Evolutionary conservation across 805 yeast genomes (phyloP).

Genomic region (Kuraishia floccosa): DNA sequence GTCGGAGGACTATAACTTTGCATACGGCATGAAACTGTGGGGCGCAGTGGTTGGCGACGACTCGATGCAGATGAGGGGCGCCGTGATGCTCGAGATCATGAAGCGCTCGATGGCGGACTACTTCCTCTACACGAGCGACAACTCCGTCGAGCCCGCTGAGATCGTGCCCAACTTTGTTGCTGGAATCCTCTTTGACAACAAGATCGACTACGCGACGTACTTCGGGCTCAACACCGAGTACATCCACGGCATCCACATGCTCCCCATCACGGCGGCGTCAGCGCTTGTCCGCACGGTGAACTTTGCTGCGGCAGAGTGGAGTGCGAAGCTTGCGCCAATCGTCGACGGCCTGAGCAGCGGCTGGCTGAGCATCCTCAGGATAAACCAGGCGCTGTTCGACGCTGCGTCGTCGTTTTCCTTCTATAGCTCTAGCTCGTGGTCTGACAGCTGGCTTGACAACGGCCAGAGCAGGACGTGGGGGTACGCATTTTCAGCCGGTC

Average conservation of each 20-base stretch:
- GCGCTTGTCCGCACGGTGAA: constrained; percentile 41
- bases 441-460: constrained; percentile 49
- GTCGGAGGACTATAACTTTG: constrained; percentile 65
- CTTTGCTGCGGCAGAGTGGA: constrained; percentile 59
- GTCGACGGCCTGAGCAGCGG: constrained; percentile 45
- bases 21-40: constrained; percentile 59
- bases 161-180: constrained; percentile 55
- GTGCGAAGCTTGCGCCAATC: constrained; percentile 30
- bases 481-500: constrained; percentile 58
- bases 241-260: constrained; percentile 71
- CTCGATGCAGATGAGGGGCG: constrained; percentile 41
- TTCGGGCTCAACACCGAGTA: constrained; percentile 65
- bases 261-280: constrained; percentile 62
- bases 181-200: constrained; percentile 66
- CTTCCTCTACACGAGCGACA: constrained; percentile 41
- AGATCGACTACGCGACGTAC: constrained; percentile 62
- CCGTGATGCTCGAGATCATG: constrained; percentile 51
- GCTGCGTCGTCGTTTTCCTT: constrained; percentile 52
- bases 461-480: constrained; percentile 90
- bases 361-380: constrained; percentile 63
- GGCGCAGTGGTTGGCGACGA: constrained; percentile 42
- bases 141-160: constrained; percentile 41
- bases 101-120: constrained; percentile 41
- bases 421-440: constrained; percentile 45
- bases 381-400: constrained; percentile 66